Evolutionary conservation across 1,139 yeast genomes (phyloP).

Genomic region (Geotrichum fermentans): DNA sequence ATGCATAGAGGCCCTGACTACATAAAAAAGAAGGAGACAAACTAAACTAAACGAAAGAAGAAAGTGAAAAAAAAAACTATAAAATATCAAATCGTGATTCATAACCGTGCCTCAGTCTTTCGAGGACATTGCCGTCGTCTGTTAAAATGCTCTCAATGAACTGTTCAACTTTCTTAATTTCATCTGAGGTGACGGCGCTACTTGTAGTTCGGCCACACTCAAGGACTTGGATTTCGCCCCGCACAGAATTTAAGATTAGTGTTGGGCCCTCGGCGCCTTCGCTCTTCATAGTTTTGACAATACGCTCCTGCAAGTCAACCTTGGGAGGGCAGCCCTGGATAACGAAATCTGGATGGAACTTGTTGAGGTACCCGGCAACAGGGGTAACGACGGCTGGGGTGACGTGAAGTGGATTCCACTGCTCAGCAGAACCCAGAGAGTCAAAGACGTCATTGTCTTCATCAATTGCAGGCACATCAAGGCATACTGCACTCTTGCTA

Average conservation of each 20-base stretch:
- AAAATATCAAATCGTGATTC: conserved; percentile 7
- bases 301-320: neutral
- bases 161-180: neutral
- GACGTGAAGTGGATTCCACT: neutral
- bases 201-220: neutral
- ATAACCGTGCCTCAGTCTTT: conserved; percentile 16
- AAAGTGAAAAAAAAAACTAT: neutral
- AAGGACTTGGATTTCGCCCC: neutral
- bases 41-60: neutral
- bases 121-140: conserved; percentile 10
- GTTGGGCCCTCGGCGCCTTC: neutral
- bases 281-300: neutral
- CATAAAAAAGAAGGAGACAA: too few relatives aligned
- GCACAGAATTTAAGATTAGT: neutral
- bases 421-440: neutral
- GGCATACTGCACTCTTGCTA: conserved; percentile 10
- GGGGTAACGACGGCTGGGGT: neutral
- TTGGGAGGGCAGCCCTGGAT: conserved; percentile 1
- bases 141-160: neutral
- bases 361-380: conserved; percentile 4
- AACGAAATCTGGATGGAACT: conserved; percentile 11
- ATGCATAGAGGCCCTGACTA: too few relatives aligned
- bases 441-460: neutral
- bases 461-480: conserved; percentile 14
- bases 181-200: neutral